Percentiles rank a stretch among this genome's conserved stretches.
Conservation (phyloP, 75 land plant genomes). For the Pinus taeda region DNA sequence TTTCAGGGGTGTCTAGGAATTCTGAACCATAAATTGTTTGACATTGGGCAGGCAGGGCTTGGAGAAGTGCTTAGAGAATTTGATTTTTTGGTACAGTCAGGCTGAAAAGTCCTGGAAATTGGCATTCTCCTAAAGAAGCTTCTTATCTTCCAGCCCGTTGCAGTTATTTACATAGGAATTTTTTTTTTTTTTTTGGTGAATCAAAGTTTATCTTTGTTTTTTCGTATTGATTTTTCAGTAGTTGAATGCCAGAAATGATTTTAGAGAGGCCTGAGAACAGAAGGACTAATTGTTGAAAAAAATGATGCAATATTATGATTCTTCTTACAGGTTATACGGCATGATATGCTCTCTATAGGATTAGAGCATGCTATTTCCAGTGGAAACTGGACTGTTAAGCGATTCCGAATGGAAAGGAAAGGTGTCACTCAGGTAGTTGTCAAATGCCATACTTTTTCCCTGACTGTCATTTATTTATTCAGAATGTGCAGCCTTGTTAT, state of each 20-base stretch:
- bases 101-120: background rate
- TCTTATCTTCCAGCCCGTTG: background rate
- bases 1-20: too few species aligned
- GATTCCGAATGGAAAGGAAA: constrained; percentile 87
- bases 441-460: background rate
- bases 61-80: background rate
- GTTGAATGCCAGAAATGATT: background rate
- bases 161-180: background rate
- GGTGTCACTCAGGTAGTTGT: constrained; percentile 87
- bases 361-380: constrained; percentile 93
- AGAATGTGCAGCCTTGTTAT: background rate
- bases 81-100: background rate
- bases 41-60: background rate
- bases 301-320: constrained; percentile 5
- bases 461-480: background rate
- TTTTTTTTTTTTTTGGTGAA: too few species aligned
- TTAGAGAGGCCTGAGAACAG: background rate
- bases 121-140: background rate
- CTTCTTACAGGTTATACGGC: constrained; percentile 38
- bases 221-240: background rate
- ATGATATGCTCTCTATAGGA: constrained; percentile 54
- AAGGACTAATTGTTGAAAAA: background rate
- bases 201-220: background rate
- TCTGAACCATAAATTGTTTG: background rate
- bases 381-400: constrained; percentile 87